Conservation (phyloP, 1,284 basidiomycete species). For the Ceratobasidium sp. region DNA sequence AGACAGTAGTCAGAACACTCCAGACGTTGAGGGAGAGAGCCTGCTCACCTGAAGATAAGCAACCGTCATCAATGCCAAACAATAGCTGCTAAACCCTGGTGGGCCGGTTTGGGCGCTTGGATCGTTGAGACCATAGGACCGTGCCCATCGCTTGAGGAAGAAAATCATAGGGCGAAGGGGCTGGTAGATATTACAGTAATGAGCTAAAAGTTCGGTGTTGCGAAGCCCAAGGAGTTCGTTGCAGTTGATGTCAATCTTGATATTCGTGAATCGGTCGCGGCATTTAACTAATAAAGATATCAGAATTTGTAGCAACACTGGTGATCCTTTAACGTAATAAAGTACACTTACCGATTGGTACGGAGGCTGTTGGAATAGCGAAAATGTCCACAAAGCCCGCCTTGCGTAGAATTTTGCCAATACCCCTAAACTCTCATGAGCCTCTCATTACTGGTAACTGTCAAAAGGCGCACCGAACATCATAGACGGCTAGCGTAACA, state of each 20-base stretch:
- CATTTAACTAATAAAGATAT: constrained; percentile 64
- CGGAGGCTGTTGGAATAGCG: constrained; percentile 59
- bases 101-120: constrained; percentile 55
- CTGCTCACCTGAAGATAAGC: constrained; percentile 66
- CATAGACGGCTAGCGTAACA: constrained; percentile 57
- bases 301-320: constrained; percentile 12
- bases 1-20: constrained; percentile 5
- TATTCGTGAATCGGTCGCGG: constrained; percentile 60
- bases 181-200: constrained; percentile 64
- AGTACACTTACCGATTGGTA: constrained; percentile 66
- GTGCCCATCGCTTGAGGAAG: constrained; percentile 69
- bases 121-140: constrained; percentile 64
- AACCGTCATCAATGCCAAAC: constrained; percentile 70
- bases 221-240: constrained; percentile 69
- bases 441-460: neutral
- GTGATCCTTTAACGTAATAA: neutral
- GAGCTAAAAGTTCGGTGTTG: constrained; percentile 65
- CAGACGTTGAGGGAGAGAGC: neutral
- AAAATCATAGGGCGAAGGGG: constrained; percentile 61
- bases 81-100: constrained; percentile 69
- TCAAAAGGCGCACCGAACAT: constrained; percentile 55
- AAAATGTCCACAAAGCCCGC: constrained; percentile 59
- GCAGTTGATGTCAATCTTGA: constrained; percentile 69
- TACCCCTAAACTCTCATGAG: constrained; percentile 36
- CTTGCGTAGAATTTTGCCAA: constrained; percentile 52